A percentile compares a stretch with the other conserved stretches of the same genome.
Conservation (phyloP, 106 monocot species). For the Acanthochlamys bracteata region DNA sequence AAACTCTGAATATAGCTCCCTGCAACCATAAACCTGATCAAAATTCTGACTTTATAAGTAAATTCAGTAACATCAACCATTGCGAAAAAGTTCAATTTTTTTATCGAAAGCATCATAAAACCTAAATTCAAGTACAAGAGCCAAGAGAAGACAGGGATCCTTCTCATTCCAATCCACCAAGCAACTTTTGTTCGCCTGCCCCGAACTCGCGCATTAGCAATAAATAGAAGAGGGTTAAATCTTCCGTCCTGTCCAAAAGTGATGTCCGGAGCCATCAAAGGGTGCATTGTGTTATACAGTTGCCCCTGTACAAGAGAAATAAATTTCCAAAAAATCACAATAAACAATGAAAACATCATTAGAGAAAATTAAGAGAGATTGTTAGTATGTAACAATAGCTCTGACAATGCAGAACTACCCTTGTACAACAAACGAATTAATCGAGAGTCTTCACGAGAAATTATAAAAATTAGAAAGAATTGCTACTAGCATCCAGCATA, state of each 20-base stretch:
- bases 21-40: slow-evolving; percentile 12
- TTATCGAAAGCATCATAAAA: not conserved
- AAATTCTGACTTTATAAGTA: slow-evolving; percentile 1
- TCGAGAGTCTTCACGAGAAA: not conserved
- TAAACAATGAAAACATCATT: no score
- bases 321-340: no score
- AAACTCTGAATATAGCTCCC: slow-evolving; percentile 55
- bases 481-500: slow-evolving; percentile 55
- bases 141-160: slow-evolving; percentile 45
- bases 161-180: slow-evolving; percentile 51
- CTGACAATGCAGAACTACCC: no score
- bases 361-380: no score
- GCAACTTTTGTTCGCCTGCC: slow-evolving; percentile 24
- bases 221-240: slow-evolving; percentile 46
- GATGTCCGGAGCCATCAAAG: slow-evolving; percentile 60
- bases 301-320: slow-evolving; percentile 61
- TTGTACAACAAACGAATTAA: no score
- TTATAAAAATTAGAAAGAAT: not conserved
- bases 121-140: slow-evolving; percentile 62
- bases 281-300: slow-evolving; percentile 53
- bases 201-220: slow-evolving; percentile 12
- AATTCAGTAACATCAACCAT: not conserved
- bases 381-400: no score
- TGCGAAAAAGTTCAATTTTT: not conserved
- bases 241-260: slow-evolving; percentile 63